Conservation (phyloP, 164 flowering plant species). For the Liriodendron chinense region DNA sequence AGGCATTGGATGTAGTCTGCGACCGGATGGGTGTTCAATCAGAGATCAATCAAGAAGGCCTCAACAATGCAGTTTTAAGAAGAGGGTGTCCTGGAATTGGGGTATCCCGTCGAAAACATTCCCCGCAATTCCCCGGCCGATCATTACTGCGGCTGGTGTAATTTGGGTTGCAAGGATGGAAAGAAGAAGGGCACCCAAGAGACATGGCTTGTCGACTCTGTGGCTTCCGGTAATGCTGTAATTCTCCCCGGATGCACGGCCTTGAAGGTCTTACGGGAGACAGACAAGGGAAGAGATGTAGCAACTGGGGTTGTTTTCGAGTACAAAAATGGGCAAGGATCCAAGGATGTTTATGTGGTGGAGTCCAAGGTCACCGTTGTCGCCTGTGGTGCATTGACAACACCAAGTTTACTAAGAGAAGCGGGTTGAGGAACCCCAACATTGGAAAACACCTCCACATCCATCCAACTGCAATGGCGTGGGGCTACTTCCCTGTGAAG, state of each 20-base stretch:
- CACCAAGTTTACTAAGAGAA: slow-evolving; percentile 51
- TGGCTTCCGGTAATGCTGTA: slow-evolving; percentile 59
- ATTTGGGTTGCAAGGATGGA: slow-evolving; percentile 81
- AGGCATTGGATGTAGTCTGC: slow-evolving; percentile 67
- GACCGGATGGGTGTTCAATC: slow-evolving; percentile 68
- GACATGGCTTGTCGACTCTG: slow-evolving; percentile 79
- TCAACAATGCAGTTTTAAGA: slow-evolving; percentile 56
- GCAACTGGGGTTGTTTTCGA: slow-evolving; percentile 59
- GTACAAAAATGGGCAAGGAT: slow-evolving; percentile 19
- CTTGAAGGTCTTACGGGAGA: slow-evolving; percentile 22
- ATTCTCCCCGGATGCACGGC: slow-evolving; percentile 63
- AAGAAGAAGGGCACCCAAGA: slow-evolving; percentile 63
- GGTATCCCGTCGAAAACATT: slow-evolving; percentile 48
- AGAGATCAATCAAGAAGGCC: slow-evolving; percentile 39
- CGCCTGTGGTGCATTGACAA: slow-evolving; percentile 64
- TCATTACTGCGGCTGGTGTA: slow-evolving; percentile 88
- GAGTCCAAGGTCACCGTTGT: slow-evolving; percentile 60
- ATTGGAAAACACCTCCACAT: slow-evolving; percentile 68
- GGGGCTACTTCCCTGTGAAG: slow-evolving; percentile 43
- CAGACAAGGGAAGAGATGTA: slow-evolving; percentile 4
- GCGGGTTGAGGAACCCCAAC: slow-evolving; percentile 63
- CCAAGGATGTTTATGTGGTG: slow-evolving; percentile 13
- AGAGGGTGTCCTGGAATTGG: slow-evolving; percentile 68
- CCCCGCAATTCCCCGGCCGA: slow-evolving; percentile 64
- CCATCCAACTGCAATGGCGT: slow-evolving; percentile 77